These are phyloP conservation scores for Sphaerobolus stellatus DNA, from an alignment of 1,284 basidiomycete genomes.

Conservation along the genomic window DNA sequence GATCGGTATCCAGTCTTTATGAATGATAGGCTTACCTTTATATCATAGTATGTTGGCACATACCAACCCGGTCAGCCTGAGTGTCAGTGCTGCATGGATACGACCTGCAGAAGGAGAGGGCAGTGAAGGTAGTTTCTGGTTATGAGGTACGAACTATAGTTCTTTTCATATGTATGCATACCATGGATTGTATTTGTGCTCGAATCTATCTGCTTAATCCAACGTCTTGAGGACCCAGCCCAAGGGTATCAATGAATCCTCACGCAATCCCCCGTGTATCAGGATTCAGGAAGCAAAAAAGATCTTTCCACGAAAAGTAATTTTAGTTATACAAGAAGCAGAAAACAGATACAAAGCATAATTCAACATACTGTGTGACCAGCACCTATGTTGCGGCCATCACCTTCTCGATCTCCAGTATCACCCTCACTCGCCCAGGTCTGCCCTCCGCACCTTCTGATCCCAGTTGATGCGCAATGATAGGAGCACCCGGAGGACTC, in stretches of 20 bases:
- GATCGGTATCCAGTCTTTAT: not conserved
- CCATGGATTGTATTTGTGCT: too few relatives aligned
- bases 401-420: slow-evolving; percentile 59
- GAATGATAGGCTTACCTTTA: not conserved
- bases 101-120: slow-evolving; percentile 6
- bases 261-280: too few relatives aligned
- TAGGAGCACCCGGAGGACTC: slow-evolving; percentile 46
- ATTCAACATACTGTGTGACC: not conserved
- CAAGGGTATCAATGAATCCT: too few relatives aligned
- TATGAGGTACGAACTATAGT: too few relatives aligned
- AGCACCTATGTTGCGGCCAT: slow-evolving; percentile 2
- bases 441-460: slow-evolving; percentile 55
- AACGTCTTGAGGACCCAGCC: too few relatives aligned
- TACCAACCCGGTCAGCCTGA: not conserved
- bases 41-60: slow-evolving; percentile 20
- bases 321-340: too few relatives aligned
- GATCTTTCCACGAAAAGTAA: too few relatives aligned
- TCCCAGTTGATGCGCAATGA: slow-evolving; percentile 46
- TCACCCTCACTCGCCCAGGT: slow-evolving; percentile 58
- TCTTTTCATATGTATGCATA: too few relatives aligned
- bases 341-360: slow-evolving; percentile 1
- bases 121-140: not conserved
- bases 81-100: not conserved
- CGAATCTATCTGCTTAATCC: too few relatives aligned
- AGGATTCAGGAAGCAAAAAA: too few relatives aligned